Conservation (phyloP, 768 basidiomycete genomes). For the Lanmaoa pseudosensibilis region DNA sequence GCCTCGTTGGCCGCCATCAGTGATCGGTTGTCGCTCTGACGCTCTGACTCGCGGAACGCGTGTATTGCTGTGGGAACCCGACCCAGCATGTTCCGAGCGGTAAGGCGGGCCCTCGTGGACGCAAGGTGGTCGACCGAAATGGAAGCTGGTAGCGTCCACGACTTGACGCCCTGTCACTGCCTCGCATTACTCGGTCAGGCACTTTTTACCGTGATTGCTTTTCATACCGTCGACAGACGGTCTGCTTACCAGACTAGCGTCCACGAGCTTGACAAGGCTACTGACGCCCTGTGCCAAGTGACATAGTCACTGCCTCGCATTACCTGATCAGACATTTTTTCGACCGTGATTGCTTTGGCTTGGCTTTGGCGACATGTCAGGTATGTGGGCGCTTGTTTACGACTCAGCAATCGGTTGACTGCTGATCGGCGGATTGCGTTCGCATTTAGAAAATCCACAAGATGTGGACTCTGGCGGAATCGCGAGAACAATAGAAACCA, state of each 20-base stretch:
- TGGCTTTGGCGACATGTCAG: slow-evolving; percentile 1
- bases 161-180: too few species aligned
- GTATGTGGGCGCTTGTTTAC: slow-evolving; percentile 9
- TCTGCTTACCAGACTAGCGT: too few species aligned
- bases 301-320: neutral
- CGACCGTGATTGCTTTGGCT: slow-evolving; percentile 1
- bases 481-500: slow-evolving; percentile 18
- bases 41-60: slow-evolving; percentile 23
- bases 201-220: too few species aligned
- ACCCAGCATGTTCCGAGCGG: slow-evolving; percentile 1
- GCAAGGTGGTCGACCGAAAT: neutral
- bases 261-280: neutral
- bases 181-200: too few species aligned
- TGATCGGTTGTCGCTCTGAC: neutral
- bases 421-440: neutral
- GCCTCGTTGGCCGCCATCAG: slow-evolving; percentile 1
- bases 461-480: slow-evolving; percentile 10
- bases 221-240: too few species aligned
- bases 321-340: neutral
- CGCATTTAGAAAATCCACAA: neutral
- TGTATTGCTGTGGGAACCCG: slow-evolving; percentile 1
- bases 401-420: neutral
- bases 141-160: neutral
- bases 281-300: neutral
- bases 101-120: neutral